Evolutionary conservation across 306 rosid genomes (phyloP).

Genomic region (Macrotyloma uniflorum): DNA sequence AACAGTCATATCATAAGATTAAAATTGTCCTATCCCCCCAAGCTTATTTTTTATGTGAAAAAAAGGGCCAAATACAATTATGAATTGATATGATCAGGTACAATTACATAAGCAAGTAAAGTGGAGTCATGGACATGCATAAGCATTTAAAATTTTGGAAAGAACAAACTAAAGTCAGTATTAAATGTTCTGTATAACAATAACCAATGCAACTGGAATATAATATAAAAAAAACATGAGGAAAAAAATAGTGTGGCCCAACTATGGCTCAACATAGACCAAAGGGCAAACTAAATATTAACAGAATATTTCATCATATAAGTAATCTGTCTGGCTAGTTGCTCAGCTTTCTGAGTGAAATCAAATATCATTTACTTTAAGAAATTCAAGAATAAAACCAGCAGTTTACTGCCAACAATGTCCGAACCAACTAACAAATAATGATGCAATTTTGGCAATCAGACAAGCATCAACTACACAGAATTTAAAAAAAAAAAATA

Average conservation of each 20-base stretch:
- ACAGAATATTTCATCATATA: not conserved
- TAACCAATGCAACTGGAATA: not conserved
- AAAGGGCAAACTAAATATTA: constrained; percentile 11
- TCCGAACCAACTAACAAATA: constrained; percentile 2
- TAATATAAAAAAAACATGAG: not conserved
- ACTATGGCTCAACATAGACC: not conserved
- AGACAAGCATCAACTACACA: constrained; percentile 10
- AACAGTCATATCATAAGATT: constrained; percentile 36
- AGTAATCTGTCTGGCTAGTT: constrained; percentile 1
- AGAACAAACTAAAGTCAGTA: constrained; percentile 13
- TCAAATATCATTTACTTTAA: not conserved
- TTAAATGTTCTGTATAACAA: not conserved
- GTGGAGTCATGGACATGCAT: not conserved
- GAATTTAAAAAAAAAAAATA: not conserved
- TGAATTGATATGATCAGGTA: constrained; percentile 14
- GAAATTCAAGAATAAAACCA: not conserved
- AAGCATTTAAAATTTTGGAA: not conserved
- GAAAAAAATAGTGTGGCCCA: not conserved
- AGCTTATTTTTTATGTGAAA: constrained; percentile 12
- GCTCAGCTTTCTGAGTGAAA: constrained; percentile 1
- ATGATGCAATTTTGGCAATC: not conserved
- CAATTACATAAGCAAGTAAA: constrained; percentile 4
- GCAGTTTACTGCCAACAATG: not conserved
- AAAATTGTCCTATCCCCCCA: not conserved
- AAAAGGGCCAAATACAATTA: not conserved